Evolutionary conservation across 441 rosid genomes (phyloP).

Genomic region (Sinapis alba): DNA sequence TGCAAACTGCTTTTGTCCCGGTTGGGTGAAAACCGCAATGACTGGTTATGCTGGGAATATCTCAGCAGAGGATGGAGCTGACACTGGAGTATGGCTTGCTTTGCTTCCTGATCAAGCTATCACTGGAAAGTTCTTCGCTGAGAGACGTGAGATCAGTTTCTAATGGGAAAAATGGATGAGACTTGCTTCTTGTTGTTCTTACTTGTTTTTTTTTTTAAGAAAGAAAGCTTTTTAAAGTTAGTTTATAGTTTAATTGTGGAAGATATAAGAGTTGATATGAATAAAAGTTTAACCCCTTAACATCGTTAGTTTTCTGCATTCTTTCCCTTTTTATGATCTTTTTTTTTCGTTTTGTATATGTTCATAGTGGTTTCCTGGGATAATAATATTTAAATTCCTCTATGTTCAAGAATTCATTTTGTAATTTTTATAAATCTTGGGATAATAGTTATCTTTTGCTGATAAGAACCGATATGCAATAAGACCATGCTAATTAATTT

Average conservation of each 20-base stretch:
- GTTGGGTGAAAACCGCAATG: constrained; percentile 97
- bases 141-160: constrained; percentile 83
- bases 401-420: neutral
- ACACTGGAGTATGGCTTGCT: constrained; percentile 94
- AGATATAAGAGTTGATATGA: constrained; percentile 25
- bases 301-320: neutral
- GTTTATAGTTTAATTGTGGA: constrained; percentile 17
- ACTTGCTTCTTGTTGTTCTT: constrained; percentile 2
- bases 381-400: neutral
- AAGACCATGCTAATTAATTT: neutral
- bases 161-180: constrained; percentile 17
- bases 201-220: neutral
- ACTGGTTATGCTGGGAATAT: constrained; percentile 87
- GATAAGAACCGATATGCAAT: neutral
- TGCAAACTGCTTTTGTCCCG: constrained; percentile 90
- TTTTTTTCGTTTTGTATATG: neutral
- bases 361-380: neutral
- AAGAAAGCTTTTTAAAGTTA: constrained; percentile 3
- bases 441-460: neutral
- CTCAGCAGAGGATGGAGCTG: constrained; percentile 81
- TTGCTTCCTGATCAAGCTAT: constrained; percentile 75
- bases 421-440: neutral
- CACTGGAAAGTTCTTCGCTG: constrained; percentile 86
- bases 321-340: neutral
- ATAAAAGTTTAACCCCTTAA: neutral